Evolutionary conservation across 2,329 filamentous ascomycete genomes (phyloP).

Genomic region (Trichoderma simmonsii): DNA sequence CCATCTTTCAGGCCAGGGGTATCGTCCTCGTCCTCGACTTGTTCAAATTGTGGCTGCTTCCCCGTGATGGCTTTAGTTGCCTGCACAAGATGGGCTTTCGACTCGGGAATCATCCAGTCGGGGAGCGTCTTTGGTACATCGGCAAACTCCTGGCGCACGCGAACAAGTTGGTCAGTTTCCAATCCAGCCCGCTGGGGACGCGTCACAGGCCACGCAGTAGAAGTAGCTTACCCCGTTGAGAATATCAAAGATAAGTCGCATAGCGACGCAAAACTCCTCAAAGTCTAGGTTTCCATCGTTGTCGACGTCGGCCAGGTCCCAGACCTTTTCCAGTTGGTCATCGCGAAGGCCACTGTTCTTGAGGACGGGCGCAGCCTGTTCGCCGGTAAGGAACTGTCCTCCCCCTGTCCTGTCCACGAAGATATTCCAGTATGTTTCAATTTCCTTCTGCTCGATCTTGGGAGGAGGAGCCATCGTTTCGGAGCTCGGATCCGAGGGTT

Average conservation of each 20-base stretch:
- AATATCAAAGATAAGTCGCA: constrained; percentile 96
- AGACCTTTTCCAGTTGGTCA: constrained; percentile 89
- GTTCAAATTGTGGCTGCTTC: constrained; percentile 78
- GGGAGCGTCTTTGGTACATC: constrained; percentile 85
- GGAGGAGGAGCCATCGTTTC: constrained; percentile 45
- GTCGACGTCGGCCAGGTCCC: constrained; percentile 96
- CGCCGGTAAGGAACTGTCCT: constrained; percentile 57
- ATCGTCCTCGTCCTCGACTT: constrained; percentile 79
- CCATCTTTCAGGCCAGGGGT: constrained; percentile 85
- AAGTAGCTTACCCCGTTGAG: constrained; percentile 74
- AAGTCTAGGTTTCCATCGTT: constrained; percentile 97
- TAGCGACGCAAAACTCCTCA: constrained; percentile 98
- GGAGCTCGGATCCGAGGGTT: constrained; percentile 17
- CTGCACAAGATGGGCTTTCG: constrained; percentile 85
- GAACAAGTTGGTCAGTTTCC: neutral
- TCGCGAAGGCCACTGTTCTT: constrained; percentile 63
- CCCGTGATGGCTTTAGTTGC: constrained; percentile 76
- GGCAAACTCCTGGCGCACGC: constrained; percentile 65
- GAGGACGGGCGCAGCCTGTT: constrained; percentile 59
- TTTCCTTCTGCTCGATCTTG: constrained; percentile 60
- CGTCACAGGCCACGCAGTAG: neutral
- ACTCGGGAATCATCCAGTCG: constrained; percentile 96
- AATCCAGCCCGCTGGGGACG: neutral
- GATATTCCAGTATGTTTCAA: constrained; percentile 66
- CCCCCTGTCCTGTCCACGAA: constrained; percentile 59